These are phyloP conservation scores for Xylariaceae sp. DNA, from an alignment of 2,329 filamentous ascomycete species.

Conservation along the genomic window DNA sequence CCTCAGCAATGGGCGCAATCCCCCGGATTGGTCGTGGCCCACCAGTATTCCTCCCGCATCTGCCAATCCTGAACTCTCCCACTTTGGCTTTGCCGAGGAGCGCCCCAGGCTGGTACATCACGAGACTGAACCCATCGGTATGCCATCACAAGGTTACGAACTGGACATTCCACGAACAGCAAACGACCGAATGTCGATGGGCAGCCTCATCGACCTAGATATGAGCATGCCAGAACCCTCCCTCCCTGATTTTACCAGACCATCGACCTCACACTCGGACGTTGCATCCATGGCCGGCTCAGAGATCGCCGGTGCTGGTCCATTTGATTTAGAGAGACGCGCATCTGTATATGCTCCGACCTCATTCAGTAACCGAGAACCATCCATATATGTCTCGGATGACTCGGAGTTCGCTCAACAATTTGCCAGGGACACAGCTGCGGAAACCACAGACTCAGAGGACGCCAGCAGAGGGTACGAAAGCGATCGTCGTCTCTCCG, in stretches of 20 bases:
- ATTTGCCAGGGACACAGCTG: constrained; percentile 18
- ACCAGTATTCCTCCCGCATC: constrained; percentile 52
- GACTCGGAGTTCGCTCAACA: constrained; percentile 48
- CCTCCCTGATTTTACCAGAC: constrained; percentile 46
- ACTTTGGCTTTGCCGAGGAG: constrained; percentile 45
- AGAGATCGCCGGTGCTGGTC: constrained; percentile 53
- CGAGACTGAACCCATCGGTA: constrained; percentile 47
- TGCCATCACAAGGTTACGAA: constrained; percentile 42
- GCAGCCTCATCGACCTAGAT: constrained; percentile 54
- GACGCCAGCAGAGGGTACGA: background rate
- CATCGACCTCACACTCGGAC: constrained; percentile 61
- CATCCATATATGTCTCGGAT: constrained; percentile 61
- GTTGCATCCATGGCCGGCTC: constrained; percentile 55
- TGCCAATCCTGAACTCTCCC: constrained; percentile 51
- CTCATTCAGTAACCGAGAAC: constrained; percentile 45
- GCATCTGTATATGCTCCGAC: constrained; percentile 50
- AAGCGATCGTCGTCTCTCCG: constrained; percentile 1
- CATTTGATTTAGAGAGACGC: constrained; percentile 64
- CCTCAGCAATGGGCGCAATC: constrained; percentile 48
- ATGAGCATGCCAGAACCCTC: constrained; percentile 51
- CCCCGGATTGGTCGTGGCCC: constrained; percentile 59
- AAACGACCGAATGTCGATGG: constrained; percentile 41
- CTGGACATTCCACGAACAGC: constrained; percentile 36
- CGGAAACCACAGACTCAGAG: constrained; percentile 8
- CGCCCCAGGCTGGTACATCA: constrained; percentile 50